A percentile compares a stretch with the other conserved stretches of the same genome.
These are phyloP conservation scores for Pugionium cornutum DNA, from an alignment of 345 rosid species.

Conservation along the genomic window DNA sequence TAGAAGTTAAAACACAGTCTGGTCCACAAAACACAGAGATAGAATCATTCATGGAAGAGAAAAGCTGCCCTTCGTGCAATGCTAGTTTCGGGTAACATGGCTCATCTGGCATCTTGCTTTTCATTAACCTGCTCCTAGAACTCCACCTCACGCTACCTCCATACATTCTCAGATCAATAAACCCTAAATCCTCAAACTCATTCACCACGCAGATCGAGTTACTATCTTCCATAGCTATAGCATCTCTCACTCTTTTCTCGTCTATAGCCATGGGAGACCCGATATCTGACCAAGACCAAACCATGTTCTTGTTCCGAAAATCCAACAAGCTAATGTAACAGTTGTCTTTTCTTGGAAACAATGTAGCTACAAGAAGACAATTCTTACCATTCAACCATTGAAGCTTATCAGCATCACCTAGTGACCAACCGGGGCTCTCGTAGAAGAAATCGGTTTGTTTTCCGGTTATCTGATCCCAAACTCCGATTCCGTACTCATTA, in stretches of 20 bases:
- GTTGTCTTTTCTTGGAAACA: slow-evolving; percentile 94
- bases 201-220: slow-evolving; percentile 86
- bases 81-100: slow-evolving; percentile 92
- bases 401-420: slow-evolving; percentile 92
- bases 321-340: slow-evolving; percentile 92
- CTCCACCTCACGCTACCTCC: slow-evolving; percentile 91
- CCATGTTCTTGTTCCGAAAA: slow-evolving; percentile 81
- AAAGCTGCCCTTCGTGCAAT: slow-evolving; percentile 76
- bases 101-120: slow-evolving; percentile 85
- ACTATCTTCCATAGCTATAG: slow-evolving; percentile 86
- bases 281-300: slow-evolving; percentile 93
- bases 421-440: slow-evolving; percentile 81
- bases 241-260: slow-evolving; percentile 90
- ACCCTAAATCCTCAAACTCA: slow-evolving; percentile 92
- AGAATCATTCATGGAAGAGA: slow-evolving; percentile 92
- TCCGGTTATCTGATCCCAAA: slow-evolving; percentile 90
- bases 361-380: slow-evolving; percentile 83
- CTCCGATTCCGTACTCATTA: slow-evolving; percentile 93
- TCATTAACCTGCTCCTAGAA: slow-evolving; percentile 82
- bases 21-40: slow-evolving; percentile 88
- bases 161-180: slow-evolving; percentile 73
- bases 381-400: slow-evolving; percentile 76
- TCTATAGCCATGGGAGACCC: slow-evolving; percentile 60
- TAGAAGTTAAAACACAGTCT: slow-evolving; percentile 81
- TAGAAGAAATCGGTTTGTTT: slow-evolving; percentile 88